These are phyloP conservation scores for Suillus plorans DNA, from an alignment of 768 basidiomycete species.

Conservation along the genomic window DNA sequence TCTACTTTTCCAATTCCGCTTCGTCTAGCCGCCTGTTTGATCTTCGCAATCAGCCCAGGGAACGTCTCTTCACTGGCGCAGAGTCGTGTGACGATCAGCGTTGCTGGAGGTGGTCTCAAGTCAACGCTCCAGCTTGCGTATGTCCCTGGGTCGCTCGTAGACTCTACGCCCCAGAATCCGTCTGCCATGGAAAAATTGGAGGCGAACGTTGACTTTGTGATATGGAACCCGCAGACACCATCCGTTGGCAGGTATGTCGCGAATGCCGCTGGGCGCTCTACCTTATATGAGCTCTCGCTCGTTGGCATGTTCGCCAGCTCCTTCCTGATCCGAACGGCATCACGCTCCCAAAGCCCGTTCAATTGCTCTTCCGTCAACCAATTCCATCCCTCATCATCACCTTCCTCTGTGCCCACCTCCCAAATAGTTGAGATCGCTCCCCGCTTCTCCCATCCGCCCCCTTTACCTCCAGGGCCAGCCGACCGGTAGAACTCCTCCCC, in stretches of 20 bases:
- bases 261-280: slow-evolving; percentile 18
- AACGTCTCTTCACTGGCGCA: slow-evolving; percentile 32
- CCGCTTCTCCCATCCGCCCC: slow-evolving; percentile 46
- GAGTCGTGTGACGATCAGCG: slow-evolving; percentile 46
- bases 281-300: slow-evolving; percentile 9
- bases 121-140: slow-evolving; percentile 51
- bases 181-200: slow-evolving; percentile 13
- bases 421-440: slow-evolving; percentile 40
- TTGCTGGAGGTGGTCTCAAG: slow-evolving; percentile 25
- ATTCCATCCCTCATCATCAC: slow-evolving; percentile 12
- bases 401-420: slow-evolving; percentile 24
- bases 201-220: slow-evolving; percentile 31
- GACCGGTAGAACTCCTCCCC: slow-evolving; percentile 46
- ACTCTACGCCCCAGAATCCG: slow-evolving; percentile 22
- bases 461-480: slow-evolving; percentile 35
- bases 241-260: slow-evolving; percentile 42
- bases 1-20: slow-evolving; percentile 42
- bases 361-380: slow-evolving; percentile 39
- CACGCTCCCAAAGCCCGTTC: slow-evolving; percentile 38
- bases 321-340: slow-evolving; percentile 37
- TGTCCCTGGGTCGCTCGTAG: slow-evolving; percentile 11
- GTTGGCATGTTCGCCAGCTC: slow-evolving; percentile 22
- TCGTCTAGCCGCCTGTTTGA: slow-evolving; percentile 36
- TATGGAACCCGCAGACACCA: slow-evolving; percentile 47
- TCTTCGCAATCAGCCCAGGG: slow-evolving; percentile 31